These are phyloP conservation scores for Cladobotryum mycophilum DNA, from an alignment of 2,329 filamentous ascomycete genomes.

Conservation along the genomic window DNA sequence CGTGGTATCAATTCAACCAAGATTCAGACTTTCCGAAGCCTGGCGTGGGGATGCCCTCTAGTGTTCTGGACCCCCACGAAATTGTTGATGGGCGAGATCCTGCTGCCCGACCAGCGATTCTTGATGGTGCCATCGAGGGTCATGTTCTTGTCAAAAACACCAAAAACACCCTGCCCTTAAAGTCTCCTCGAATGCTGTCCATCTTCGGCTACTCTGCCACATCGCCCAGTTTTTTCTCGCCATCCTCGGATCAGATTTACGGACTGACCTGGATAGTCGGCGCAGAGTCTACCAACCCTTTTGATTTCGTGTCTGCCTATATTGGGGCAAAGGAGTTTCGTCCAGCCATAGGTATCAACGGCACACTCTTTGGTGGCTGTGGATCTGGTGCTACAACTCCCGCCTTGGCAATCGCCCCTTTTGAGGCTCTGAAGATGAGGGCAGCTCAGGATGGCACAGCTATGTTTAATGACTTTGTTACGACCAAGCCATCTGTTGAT, in stretches of 20 bases:
- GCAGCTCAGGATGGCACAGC: constrained; percentile 50
- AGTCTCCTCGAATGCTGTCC: constrained; percentile 44
- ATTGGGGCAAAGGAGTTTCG: background rate
- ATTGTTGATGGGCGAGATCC: constrained; percentile 50
- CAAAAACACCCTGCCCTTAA: constrained; percentile 48
- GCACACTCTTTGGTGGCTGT: constrained; percentile 35
- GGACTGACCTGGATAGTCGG: constrained; percentile 31
- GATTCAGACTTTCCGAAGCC: constrained; percentile 40
- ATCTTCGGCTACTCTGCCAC: constrained; percentile 57
- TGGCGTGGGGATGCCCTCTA: constrained; percentile 45
- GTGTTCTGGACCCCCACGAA: constrained; percentile 43
- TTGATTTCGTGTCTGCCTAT: too few species aligned
- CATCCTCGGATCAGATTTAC: constrained; percentile 29
- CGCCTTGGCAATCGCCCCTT: constrained; percentile 44
- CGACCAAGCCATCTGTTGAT: constrained; percentile 41
- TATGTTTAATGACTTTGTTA: constrained; percentile 54
- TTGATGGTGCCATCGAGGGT: constrained; percentile 55
- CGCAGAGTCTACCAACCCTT: constrained; percentile 19
- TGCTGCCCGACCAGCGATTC: constrained; percentile 31
- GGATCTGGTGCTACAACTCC: constrained; percentile 44
- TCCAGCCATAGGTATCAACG: constrained; percentile 37
- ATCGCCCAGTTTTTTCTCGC: constrained; percentile 37
- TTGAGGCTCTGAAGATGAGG: constrained; percentile 46
- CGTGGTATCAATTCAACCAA: constrained; percentile 52
- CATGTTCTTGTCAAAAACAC: constrained; percentile 60